Evolutionary conservation across 805 yeast species (phyloP).

Genomic region (Candida mattraensis): DNA sequence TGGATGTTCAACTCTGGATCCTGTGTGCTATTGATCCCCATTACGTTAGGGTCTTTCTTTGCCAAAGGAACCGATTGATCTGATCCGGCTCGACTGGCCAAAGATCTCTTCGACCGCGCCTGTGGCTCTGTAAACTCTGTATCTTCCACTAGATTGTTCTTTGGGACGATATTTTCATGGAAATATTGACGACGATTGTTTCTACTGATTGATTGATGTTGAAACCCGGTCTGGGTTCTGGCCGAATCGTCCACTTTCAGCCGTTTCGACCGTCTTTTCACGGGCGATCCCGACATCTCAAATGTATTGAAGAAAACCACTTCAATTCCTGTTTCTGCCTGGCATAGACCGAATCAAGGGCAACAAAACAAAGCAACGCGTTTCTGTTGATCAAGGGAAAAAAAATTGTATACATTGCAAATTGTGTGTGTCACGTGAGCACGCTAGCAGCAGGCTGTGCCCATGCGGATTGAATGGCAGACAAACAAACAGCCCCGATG

Average conservation of each 20-base stretch:
- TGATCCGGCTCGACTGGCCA: slow-evolving; percentile 3
- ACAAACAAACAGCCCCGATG: too few species aligned
- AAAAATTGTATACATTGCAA: too few species aligned
- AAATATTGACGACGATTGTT: slow-evolving; percentile 10
- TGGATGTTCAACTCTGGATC: slow-evolving; percentile 20
- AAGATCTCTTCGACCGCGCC: slow-evolving; percentile 4
- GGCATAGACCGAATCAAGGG: too few species aligned
- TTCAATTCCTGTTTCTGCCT: too few species aligned
- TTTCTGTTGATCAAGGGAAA: too few species aligned
- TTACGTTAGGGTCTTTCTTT: slow-evolving; percentile 24
- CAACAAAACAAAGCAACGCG: neutral
- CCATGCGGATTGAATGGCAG: too few species aligned
- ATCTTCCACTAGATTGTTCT: slow-evolving; percentile 2
- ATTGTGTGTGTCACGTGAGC: too few species aligned
- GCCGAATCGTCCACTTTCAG: neutral
- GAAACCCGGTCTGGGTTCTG: slow-evolving; percentile 11
- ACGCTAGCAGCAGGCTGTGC: too few species aligned
- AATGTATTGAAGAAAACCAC: too few species aligned
- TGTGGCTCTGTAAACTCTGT: slow-evolving; percentile 14
- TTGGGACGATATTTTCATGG: slow-evolving; percentile 9
- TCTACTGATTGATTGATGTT: slow-evolving; percentile 1
- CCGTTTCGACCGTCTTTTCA: slow-evolving; percentile 9
- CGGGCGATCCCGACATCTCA: slow-evolving; percentile 9
- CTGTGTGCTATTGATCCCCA: slow-evolving; percentile 16
- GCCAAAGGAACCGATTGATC: slow-evolving; percentile 8